Conservation (phyloP, 768 basidiomycete species). For the Calocera viscosa region DNA sequence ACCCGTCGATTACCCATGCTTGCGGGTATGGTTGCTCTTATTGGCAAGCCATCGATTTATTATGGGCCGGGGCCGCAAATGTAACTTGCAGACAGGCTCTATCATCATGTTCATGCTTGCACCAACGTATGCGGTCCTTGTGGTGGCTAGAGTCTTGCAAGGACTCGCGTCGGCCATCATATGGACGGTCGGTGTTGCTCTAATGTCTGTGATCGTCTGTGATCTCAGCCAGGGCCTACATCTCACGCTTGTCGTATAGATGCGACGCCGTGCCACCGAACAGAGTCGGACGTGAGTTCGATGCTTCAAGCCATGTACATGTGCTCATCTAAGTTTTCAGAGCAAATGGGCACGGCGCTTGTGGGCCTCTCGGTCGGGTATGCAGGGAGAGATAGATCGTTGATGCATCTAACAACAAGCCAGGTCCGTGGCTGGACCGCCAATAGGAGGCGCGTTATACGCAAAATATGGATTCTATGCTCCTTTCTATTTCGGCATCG, state of each 20-base stretch:
- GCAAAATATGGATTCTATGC: conserved; percentile 45
- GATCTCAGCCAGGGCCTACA: no score
- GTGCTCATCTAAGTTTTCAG: conserved; percentile 22
- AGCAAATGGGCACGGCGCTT: conserved; percentile 51
- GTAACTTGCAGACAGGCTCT: neutral
- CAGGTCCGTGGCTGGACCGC: conserved; percentile 45
- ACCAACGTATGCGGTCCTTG: conserved; percentile 8
- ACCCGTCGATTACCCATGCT: conserved; percentile 39
- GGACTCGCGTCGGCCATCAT: conserved; percentile 6
- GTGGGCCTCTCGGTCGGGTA: conserved; percentile 46
- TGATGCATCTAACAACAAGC: neutral
- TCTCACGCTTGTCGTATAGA: neutral
- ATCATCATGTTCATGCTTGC: conserved; percentile 13
- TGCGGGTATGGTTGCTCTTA: conserved; percentile 37
- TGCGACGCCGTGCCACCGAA: neutral
- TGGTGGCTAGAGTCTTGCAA: conserved; percentile 8
- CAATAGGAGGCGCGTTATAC: conserved; percentile 45
- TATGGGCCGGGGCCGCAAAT: no score
- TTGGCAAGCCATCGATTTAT: conserved; percentile 40
- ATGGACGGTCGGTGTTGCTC: conserved; percentile 9
- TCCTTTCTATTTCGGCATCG: conserved; percentile 45
- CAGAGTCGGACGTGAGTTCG: neutral
- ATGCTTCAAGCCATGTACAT: neutral
- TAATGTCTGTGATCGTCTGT: neutral
- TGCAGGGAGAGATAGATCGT: conserved; percentile 7